Evolutionary conservation across 2,329 filamentous ascomycete species (phyloP), one percentile per base, ranked within the genome.

Genomic region (Shiraia bambusicola): DNA sequence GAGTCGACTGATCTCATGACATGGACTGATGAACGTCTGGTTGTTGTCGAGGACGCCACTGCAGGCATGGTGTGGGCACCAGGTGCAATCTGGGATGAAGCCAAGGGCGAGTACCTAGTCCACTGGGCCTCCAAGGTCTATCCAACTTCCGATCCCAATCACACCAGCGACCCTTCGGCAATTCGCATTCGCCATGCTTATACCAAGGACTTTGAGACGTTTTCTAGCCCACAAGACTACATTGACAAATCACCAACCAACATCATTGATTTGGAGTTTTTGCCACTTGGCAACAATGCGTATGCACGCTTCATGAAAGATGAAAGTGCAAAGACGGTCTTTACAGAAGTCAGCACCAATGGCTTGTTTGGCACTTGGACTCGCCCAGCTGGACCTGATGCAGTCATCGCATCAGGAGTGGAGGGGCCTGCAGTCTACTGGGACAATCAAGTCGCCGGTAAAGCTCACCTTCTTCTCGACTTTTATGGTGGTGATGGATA

Each of bases 11-110:
- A 80, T 38, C 59, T 80, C 3, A 57, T 77, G 6, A 76, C 71
- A 45, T 80, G 76, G 73, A 66, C 52, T 9, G 63, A 64, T 10
- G 76, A 79, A 54, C 63, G 75, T 5, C 65, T 81, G 2, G 70
- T 77, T 1, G 62, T 58, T 0, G 77, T 81, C 9, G 77, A 80
- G 50, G 72, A 78, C 42, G 59, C 60, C n/a, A 74, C 70, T 3
- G 78, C 76, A 0, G 78, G 78, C 3, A 81, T 80, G 78, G 76
- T 79, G 0, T 81, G 78, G 78, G 78, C 78, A 0, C 79, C 78
- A 0, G 74, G 76, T 36, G 77, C 77, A 0, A 73, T 80, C 37
- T 81, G 73, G 72, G 76, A 81, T 48, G 63, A 69, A 0, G 59
- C 63, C 1, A 72, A 73, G 52, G 53, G 58, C 12, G 67, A 72